Evolutionary conservation across 768 basidiomycete species (phyloP), one percentile per base, ranked within the genome.

Genomic region (Daedaleopsis sinensis): DNA sequence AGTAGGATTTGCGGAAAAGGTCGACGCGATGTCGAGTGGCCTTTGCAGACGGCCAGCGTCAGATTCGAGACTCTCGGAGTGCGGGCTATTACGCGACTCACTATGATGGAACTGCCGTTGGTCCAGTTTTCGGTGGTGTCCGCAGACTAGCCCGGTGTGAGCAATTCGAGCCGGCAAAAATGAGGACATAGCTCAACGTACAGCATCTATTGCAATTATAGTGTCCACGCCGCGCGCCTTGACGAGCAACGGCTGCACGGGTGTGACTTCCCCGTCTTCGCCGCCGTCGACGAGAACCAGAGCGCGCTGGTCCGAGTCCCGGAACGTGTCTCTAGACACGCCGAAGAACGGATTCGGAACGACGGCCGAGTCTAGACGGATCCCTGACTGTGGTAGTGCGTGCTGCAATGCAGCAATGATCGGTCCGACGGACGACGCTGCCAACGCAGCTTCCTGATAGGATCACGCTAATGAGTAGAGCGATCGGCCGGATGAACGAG

Each of bases 271-370:
- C 11, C 73, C 71, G 67, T 91, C 90, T 21, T 87, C 85, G 19
- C 85, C 78, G 0, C 91, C 91, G 68, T 91, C 91, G 18, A 92
- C 81, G 21, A 93, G 80, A 51, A 86, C 79, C 11, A 93, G 73
- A 77, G 82, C 82, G 15, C 73, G 71, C 24, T 80, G 76, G 53
- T 76, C 73, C 0, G 84, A 72, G 65, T 90, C 87, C 49, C 82
- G 74, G 66, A 85, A 91, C 0, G 79, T 84, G 3, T 37, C 67
- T 36, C 38, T 65, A 47, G 80, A 80, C 59, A 90, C 35, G 6
- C 82, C 84, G 73, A 78, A 68, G 80, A 91, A 71, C 68, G 89
- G 73, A 75, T 72, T 69, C 8, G 69, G 68, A 2, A 69, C 51
- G 1, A 53, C 50, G 0, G 62, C 64, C 1, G 62, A 35, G 51